Evolutionary conservation across 78 protist genomes (phyloP).

Genomic region (Pigoraptor vietnamica): DNA sequence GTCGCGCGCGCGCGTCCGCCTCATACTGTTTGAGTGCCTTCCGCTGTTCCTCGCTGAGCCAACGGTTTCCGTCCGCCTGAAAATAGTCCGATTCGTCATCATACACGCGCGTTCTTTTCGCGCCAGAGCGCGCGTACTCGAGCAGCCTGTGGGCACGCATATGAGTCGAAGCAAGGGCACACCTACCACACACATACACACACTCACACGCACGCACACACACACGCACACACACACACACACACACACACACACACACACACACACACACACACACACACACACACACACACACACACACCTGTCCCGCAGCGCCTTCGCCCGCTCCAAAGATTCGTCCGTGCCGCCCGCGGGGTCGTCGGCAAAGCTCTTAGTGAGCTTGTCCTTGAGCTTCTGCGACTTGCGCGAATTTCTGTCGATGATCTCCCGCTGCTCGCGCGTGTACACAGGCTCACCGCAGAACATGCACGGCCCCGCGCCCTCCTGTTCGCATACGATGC

Average conservation of each 20-base stretch:
- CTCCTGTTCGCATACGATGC: constrained; percentile 56
- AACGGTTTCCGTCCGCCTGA: neutral
- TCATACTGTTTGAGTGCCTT: neutral
- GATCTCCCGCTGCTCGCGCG: neutral
- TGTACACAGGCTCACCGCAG: constrained; percentile 22
- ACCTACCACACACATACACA: neutral
- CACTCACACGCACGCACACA: neutral
- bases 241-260: neutral
- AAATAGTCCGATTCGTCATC: constrained; percentile 56
- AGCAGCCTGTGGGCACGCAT: constrained; percentile 41
- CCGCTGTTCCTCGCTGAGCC: constrained; percentile 15
- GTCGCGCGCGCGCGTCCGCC: neutral
- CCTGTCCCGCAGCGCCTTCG: neutral
- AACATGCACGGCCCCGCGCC: constrained; percentile 37
- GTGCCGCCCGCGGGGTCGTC: neutral
- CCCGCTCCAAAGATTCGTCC: neutral
- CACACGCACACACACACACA: neutral
- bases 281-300: neutral
- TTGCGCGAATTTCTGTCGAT: neutral
- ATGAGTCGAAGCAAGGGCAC: no score
- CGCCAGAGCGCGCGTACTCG: constrained; percentile 22
- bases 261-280: neutral
- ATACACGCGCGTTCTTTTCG: constrained; percentile 38
- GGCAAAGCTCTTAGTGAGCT: neutral
- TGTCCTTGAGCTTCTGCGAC: neutral